These are phyloP conservation scores for Sphaerobolus stellatus DNA, from an alignment of 1,284 basidiomycete species.

Conservation along the genomic window DNA sequence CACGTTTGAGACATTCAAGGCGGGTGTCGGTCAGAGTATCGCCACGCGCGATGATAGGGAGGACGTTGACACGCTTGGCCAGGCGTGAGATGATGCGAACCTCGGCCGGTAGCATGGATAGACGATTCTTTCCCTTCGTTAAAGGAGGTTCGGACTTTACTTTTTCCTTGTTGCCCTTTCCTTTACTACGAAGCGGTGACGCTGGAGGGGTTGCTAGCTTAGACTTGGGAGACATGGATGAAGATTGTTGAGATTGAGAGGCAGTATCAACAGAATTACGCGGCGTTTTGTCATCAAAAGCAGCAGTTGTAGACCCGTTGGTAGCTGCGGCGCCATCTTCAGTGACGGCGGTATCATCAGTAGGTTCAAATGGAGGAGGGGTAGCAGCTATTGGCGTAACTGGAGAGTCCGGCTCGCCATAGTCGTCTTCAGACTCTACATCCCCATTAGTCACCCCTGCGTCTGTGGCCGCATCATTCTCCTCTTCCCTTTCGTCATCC, in stretches of 20 bases:
- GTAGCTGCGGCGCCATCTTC: not conserved
- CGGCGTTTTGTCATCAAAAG: conserved; percentile 6
- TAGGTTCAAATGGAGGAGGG: no score
- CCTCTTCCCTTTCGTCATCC: not conserved
- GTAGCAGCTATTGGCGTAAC: no score
- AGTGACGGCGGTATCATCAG: not conserved
- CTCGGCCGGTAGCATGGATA: conserved; percentile 73
- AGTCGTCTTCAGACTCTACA: conserved; percentile 7
- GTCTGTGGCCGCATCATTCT: not conserved
- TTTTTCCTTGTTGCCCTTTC: conserved; percentile 49
- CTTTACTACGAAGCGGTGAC: not conserved
- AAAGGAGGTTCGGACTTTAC: conserved; percentile 29
- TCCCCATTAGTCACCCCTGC: not conserved
- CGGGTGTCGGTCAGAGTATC: conserved; percentile 77
- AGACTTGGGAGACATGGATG: not conserved
- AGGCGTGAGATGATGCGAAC: conserved; percentile 73
- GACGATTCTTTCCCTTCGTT: conserved; percentile 27
- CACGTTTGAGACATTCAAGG: conserved; percentile 62
- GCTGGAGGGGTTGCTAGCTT: not conserved
- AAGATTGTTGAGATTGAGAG: not conserved
- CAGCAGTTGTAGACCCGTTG: not conserved
- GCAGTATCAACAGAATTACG: conserved; percentile 3
- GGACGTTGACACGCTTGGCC: conserved; percentile 66
- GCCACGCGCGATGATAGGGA: conserved; percentile 73
- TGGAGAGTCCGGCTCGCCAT: conserved; percentile 7